These are phyloP conservation scores for Manihot esculenta DNA, from an alignment of 441 rosid genomes.

Conservation along the genomic window DNA sequence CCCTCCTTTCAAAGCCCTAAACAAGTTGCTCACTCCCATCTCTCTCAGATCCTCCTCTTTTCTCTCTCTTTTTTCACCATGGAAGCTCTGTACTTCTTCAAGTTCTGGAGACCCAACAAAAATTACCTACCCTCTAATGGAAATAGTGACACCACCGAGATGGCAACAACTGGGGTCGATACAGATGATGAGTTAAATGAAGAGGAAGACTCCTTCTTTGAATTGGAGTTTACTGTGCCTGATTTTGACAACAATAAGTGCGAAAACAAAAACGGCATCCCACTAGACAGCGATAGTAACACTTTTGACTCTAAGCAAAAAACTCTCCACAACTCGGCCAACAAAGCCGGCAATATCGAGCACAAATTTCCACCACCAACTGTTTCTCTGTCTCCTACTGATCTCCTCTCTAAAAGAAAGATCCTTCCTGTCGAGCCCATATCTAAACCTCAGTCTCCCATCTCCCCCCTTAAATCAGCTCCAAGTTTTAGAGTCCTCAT, in stretches of 20 bases:
- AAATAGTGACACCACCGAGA: slow-evolving; percentile 28
- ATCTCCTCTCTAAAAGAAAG: slow-evolving; percentile 51
- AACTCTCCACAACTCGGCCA: slow-evolving; percentile 9
- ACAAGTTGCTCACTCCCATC: not conserved
- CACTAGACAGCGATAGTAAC: slow-evolving; percentile 26
- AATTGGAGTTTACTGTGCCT: slow-evolving; percentile 64
- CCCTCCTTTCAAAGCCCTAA: slow-evolving; percentile 14
- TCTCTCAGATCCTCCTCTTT: not conserved
- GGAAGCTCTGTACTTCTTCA: slow-evolving; percentile 76
- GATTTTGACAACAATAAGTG: slow-evolving; percentile 28
- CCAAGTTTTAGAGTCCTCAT: slow-evolving; percentile 67
- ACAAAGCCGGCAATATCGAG: slow-evolving; percentile 17
- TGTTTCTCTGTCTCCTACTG: slow-evolving; percentile 33
- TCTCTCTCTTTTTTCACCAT: slow-evolving; percentile 10
- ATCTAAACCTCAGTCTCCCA: slow-evolving; percentile 56
- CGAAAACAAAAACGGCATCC: slow-evolving; percentile 12
- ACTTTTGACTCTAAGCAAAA: slow-evolving; percentile 23
- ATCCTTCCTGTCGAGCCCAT: slow-evolving; percentile 57
- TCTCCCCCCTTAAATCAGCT: slow-evolving; percentile 70
- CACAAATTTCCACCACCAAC: slow-evolving; percentile 22
- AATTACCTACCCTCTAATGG: slow-evolving; percentile 22
- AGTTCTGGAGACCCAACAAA: slow-evolving; percentile 43
- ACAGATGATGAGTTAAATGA: slow-evolving; percentile 45
- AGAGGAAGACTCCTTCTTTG: slow-evolving; percentile 80
- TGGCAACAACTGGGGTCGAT: slow-evolving; percentile 28